Evolutionary conservation across 2,329 filamentous ascomycete genomes (phyloP).

Genomic region (Teratosphaeria gauchensis): DNA sequence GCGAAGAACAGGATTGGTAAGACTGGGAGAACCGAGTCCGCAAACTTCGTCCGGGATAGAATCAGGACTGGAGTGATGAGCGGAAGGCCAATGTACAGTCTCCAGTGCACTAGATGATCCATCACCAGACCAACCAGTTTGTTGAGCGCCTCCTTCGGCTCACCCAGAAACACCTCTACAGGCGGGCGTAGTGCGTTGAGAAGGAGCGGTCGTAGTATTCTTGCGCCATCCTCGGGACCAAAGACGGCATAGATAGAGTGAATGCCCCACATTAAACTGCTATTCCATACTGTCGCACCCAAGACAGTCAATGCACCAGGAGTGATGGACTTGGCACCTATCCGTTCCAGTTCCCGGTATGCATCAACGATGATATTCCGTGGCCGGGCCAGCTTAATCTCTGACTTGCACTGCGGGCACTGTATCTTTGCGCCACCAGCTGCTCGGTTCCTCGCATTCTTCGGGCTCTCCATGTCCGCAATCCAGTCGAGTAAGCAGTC

Average conservation of each 20-base stretch:
- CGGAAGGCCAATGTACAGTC: slow-evolving; percentile 51
- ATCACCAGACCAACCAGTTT: slow-evolving; percentile 12
- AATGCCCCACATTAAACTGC: slow-evolving; percentile 41
- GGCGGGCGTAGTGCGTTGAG: slow-evolving; percentile 12
- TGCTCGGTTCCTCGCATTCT: slow-evolving; percentile 38
- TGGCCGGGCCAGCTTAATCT: slow-evolving; percentile 67
- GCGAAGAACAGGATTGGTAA: slow-evolving; percentile 54
- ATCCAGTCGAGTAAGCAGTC: slow-evolving; percentile 86
- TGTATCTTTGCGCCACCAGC: slow-evolving; percentile 50
- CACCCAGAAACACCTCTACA: slow-evolving; percentile 13
- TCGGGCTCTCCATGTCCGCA: slow-evolving; percentile 68
- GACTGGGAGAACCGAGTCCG: slow-evolving; percentile 54
- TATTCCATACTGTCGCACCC: slow-evolving; percentile 25
- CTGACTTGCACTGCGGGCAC: slow-evolving; percentile 83
- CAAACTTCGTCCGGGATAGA: slow-evolving; percentile 54
- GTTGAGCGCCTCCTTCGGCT: slow-evolving; percentile 7
- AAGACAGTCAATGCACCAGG: slow-evolving; percentile 52
- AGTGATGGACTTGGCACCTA: slow-evolving; percentile 51
- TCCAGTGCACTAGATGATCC: slow-evolving; percentile 33
- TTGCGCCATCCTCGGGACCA: slow-evolving; percentile 49
- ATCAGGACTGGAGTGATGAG: slow-evolving; percentile 60
- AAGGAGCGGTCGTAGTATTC: slow-evolving; percentile 40
- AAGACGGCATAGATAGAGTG: slow-evolving; percentile 58
- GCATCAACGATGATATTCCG: slow-evolving; percentile 62
- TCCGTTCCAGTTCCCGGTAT: slow-evolving; percentile 49